Evolutionary conservation across 495 filamentous ascomycete species (phyloP), one percentile per base, ranked within the genome.

Genomic region (Chaetomidium leptoderma): DNA sequence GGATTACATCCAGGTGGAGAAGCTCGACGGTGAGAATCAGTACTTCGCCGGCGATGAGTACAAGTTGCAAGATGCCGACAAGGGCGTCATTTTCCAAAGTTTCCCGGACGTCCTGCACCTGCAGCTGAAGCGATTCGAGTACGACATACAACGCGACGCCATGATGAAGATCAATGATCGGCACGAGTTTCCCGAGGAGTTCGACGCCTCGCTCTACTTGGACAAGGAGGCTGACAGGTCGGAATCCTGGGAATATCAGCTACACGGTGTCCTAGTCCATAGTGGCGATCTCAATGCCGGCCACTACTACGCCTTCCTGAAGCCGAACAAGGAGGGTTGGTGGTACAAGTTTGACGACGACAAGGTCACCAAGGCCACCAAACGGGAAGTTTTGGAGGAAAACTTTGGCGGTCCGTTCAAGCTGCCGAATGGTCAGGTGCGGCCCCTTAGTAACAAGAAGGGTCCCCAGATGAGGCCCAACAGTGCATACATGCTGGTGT

Each of bases 161-260:
- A 96, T 96, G 93, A 95, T 92, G 85, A 99, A 99, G 74, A 88
- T 99, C 67, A 97, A 99, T 68, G 93, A 97, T 67, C 87, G 92
- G 46, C 96, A 96, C 71, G 93, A 96, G 58, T 99, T 97, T 70
- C 93, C 93, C 6, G 90, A 97, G 66, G 81, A 87, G 62, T 95
- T 95, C 65, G 91, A 99, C 72, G 89, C 92, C 6, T 75, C 85
- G 5, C 90, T 88, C 10, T 99, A 95, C 67, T 83, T 99, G 17
- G 87, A 90, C 47, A 83, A 87, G 17, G 86, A 90, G 35, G 92
- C 91, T 11, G 93, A 97, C 65, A 86, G 76, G 64, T 92, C 88
- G 9, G 91, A 97, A 66, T 78, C 92, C 2, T 97, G 91, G 81
- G 76, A 84, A 49, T 99, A 97, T 70, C 83, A 95, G 66, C 75